These are phyloP conservation scores for Alternaria alternata DNA, from an alignment of 2,329 filamentous ascomycete genomes.

Conservation along the genomic window DNA sequence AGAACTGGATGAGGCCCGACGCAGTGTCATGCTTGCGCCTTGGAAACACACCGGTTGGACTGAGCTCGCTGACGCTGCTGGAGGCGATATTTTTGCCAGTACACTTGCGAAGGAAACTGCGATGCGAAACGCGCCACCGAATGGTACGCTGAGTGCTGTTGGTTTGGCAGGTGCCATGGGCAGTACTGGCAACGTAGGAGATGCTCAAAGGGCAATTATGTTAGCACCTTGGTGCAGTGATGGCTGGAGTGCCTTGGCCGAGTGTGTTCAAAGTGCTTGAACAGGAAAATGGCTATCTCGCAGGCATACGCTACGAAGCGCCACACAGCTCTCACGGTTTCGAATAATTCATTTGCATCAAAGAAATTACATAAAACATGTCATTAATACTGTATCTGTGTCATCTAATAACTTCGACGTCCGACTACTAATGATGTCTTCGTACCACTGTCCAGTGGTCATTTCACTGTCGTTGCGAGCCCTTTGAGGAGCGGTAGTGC, in stretches of 20 bases:
- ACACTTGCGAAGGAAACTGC: conserved; percentile 87
- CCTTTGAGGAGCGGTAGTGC: too few relatives aligned
- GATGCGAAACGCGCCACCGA: conserved; percentile 74
- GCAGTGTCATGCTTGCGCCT: conserved; percentile 82
- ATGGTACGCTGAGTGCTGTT: conserved; percentile 70
- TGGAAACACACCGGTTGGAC: conserved; percentile 83
- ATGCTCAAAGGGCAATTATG: conserved; percentile 80
- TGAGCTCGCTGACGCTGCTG: conserved; percentile 68
- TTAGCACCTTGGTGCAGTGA: conserved; percentile 78
- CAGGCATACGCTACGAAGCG: neutral
- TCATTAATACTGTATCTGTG: neutral
- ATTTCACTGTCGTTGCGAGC: too few relatives aligned
- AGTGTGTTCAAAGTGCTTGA: conserved; percentile 13
- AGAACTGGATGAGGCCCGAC: conserved; percentile 71
- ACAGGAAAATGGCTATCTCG: neutral
- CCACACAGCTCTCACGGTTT: neutral
- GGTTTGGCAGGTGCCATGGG: conserved; percentile 78
- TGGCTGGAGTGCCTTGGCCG: conserved; percentile 65
- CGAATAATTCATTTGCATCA: neutral
- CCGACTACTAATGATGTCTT: neutral
- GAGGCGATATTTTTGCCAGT: conserved; percentile 60
- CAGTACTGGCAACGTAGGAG: conserved; percentile 72
- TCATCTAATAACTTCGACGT: neutral
- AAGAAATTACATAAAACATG: too few relatives aligned
- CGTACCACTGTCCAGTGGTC: too few relatives aligned